Evolutionary conservation across 768 basidiomycete species (phyloP), one percentile per base, ranked within the genome.

Genomic region (Boletus reticulatus): DNA sequence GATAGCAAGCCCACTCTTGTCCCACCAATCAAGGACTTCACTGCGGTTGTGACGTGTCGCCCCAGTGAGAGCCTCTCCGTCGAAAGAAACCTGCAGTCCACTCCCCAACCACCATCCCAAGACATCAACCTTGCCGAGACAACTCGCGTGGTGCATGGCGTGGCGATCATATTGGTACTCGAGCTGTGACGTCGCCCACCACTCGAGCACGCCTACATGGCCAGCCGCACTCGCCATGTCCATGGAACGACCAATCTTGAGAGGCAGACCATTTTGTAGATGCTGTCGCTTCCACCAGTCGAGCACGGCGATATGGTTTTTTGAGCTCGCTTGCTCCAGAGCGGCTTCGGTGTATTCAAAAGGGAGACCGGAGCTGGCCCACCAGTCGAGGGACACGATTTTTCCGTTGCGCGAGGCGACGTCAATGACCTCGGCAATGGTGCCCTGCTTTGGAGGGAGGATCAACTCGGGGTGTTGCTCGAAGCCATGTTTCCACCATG

Each of bases 1-100:
- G 54, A 94, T 84, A 4, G 88, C 80, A 48, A 94, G 75, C 8
- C 87, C 87, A 41, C 83, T 87, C 64, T 81, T 82, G 58, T 89
- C 81, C 93, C 93, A 94, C 92, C 92, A 95, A 58, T 91, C 86
- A 22, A 95, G 73, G 31, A 92, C 88, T 60, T 88, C 87, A 24
- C 87, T 85, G 39, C 88, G 80, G 60, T 92, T 90, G 69, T 92
- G 85, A 62, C 85, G 78, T 27, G 92, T 93, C 27, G 92, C 92
- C 24, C 88, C 85, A 5, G 81, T 83, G 51, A 94, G 77, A 10
- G 84, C 87, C 56, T 94, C 92, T 56, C 83, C 85, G 65, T 94
- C 90, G 67, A 88, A 94, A 42, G 85, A 78, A 51, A 93, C 73
- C 62, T 89, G 87, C 38, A 92, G 69, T 11, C 89, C 89, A 58